phyloP scores from a whole-genome alignment of 345 rosid species.

The Linum lewisii region DNA sequence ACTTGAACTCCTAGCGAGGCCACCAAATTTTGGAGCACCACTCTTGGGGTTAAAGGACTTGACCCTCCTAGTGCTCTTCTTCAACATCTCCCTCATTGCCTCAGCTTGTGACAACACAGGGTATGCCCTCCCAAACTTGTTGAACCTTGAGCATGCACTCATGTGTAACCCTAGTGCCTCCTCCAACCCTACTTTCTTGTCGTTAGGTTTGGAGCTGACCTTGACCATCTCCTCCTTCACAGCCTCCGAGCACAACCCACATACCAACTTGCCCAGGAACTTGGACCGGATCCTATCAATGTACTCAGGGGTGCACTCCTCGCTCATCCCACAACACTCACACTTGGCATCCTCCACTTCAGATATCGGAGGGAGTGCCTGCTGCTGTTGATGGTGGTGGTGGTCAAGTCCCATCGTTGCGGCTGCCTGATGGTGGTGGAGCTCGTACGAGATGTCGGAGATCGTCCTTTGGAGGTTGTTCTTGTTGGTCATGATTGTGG shows the following conservation, averaged over 20 bases:
- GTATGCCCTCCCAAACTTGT: conserved; percentile 68
- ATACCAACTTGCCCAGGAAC: conserved; percentile 74
- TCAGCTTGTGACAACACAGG: conserved; percentile 77
- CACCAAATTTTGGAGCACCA: conserved; percentile 31
- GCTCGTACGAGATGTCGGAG: conserved; percentile 6
- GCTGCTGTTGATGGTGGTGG: not conserved
- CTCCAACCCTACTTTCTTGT: conserved; percentile 36
- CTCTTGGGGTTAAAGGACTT: conserved; percentile 39
- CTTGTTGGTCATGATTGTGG: not conserved
- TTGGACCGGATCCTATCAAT: conserved; percentile 50
- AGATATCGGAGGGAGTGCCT: conserved; percentile 33
- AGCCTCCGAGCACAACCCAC: conserved; percentile 84
- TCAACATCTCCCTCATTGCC: conserved; percentile 77
- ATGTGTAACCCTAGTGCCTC: conserved; percentile 67
- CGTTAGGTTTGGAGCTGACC: not conserved
- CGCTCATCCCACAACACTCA: conserved; percentile 86
- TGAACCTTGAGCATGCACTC: conserved; percentile 67
- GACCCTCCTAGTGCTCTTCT: conserved; percentile 38
- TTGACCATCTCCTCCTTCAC: conserved; percentile 83
- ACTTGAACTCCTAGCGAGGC: conserved; percentile 67
- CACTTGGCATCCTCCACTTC: conserved; percentile 79
- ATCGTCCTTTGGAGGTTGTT: not conserved
- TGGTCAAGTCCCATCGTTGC: not conserved
- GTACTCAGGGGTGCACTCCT: conserved; percentile 83
- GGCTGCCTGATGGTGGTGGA: too few species aligned